Evolutionary conservation across 1,284 basidiomycete genomes (phyloP), one percentile per base, ranked within the genome.

Genomic region (Leccinum holopus): DNA sequence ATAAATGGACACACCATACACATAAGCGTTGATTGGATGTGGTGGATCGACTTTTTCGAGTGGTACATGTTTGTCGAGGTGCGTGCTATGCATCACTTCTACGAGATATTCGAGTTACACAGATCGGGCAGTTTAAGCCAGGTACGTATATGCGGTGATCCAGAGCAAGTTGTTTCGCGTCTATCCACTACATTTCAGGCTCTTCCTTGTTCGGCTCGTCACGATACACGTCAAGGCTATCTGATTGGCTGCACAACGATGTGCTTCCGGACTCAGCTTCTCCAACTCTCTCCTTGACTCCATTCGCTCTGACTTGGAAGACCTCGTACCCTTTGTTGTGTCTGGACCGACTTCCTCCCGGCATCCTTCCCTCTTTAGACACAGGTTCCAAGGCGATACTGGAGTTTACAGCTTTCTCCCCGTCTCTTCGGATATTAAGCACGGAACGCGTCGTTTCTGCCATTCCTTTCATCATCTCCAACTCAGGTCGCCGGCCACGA

Each of bases 361-460:
- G 47, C 35, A 33, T 10, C 16, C 49, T 63, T 12, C 64, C 67
- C 6, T 58, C 61, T 18, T 58, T 67, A 6, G 33, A 49, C 10
- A 33, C 53, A 6, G 68, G 65, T 25, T 63, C 64, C 54, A 66
- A 61, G 47, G 37, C 16, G 41, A 65, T 54, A 37, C 60, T 75
- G 21, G 69, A 74, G 56, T 73, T 76, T 16, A 75, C 75, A 5
- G 52, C 70, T 2, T 68, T 73, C 49, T 74, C 75, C n/a, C 35
- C 64, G 0, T 66, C 62, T 33, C 62, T 77, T 58, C 63, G 59
- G 28, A 51, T 53, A 5, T 35, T 74, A 16, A 70, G 70, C 47
- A 57, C 58, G 6, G 58, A 63, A 4, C 67, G 65, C 59, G 52
- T 76, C 9, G 33, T 75, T 18, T 74, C 74, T 5, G 59, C 65